Conservation (phyloP, 2,329 filamentous ascomycete species). For the Macrophomina phaseolina region DNA sequence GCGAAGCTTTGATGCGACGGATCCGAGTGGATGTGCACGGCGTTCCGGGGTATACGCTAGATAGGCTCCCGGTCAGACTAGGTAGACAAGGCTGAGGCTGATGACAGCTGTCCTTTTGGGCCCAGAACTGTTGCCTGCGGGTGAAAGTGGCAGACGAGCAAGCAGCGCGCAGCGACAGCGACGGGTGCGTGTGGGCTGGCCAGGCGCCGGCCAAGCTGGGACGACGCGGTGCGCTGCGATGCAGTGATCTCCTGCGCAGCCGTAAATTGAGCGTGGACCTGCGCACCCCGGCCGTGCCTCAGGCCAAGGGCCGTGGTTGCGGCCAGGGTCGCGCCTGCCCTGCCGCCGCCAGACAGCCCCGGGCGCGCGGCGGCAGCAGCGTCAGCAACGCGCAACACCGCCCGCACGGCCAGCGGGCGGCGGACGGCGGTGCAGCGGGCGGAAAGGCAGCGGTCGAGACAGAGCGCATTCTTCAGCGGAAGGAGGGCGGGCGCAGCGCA, state of each 20-base stretch:
- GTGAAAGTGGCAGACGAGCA: not conserved
- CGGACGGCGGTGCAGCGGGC: not conserved
- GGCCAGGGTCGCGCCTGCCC: constrained; percentile 14
- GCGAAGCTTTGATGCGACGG: constrained; percentile 21
- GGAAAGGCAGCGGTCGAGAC: not conserved
- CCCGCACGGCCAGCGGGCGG: not conserved
- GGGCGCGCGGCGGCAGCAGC: not conserved
- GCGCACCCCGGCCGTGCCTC: constrained; percentile 7
- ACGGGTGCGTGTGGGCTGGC: not conserved
- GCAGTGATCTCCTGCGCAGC: constrained; percentile 20
- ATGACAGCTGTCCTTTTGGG: constrained; percentile 17
- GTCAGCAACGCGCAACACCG: not conserved
- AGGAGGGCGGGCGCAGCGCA: constrained; percentile 7
- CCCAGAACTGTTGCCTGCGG: constrained; percentile 4
- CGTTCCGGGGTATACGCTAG: constrained; percentile 22
- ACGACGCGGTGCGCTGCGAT: constrained; percentile 1
- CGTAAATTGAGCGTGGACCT: constrained; percentile 14
- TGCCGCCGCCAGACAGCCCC: constrained; percentile 1
- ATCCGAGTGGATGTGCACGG: constrained; percentile 20
- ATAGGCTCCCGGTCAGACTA: constrained; percentile 22
- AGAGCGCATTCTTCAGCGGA: not conserved
- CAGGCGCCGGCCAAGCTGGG: not conserved
- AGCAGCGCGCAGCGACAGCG: not conserved
- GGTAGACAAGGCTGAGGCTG: constrained; percentile 25
- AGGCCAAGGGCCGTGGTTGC: constrained; percentile 10